phyloP scores from a whole-genome alignment of 768 basidiomycete species.

The Leccinum pellstonianum region DNA sequence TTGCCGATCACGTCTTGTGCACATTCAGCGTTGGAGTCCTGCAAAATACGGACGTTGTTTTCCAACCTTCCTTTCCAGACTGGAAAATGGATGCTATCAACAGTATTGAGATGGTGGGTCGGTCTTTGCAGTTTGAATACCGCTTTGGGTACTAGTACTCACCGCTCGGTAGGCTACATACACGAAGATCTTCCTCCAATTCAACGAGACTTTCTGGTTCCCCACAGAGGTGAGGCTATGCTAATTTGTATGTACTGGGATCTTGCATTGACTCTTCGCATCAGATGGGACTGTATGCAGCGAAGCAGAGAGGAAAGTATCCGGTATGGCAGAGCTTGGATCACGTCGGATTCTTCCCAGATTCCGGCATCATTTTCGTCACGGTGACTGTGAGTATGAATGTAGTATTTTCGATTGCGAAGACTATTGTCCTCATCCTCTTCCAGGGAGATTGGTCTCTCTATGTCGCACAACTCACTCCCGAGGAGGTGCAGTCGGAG shows the following conservation, averaged over 20 bases:
- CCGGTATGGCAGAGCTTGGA: constrained; percentile 70
- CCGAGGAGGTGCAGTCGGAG: constrained; percentile 47
- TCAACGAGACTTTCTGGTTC: constrained; percentile 61
- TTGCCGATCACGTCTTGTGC: constrained; percentile 58
- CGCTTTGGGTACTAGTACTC: background rate
- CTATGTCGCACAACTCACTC: constrained; percentile 54
- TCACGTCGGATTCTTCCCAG: constrained; percentile 54
- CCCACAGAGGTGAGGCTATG: constrained; percentile 37
- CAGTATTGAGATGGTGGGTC: too few relatives aligned
- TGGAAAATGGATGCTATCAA: too few relatives aligned
- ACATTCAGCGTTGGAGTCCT: constrained; percentile 73
- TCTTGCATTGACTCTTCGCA: background rate
- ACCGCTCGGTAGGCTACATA: constrained; percentile 45
- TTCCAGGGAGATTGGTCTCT: constrained; percentile 58
- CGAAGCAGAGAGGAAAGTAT: constrained; percentile 56
- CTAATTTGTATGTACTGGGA: too few relatives aligned
- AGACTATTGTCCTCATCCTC: background rate
- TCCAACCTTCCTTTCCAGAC: constrained; percentile 51
- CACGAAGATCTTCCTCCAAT: constrained; percentile 68
- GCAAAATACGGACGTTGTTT: constrained; percentile 59
- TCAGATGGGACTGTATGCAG: constrained; percentile 52
- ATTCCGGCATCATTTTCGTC: constrained; percentile 46
- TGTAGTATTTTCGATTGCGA: background rate
- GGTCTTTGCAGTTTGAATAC: background rate
- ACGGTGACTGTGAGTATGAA: constrained; percentile 26